Base-by-base conservation (phyloP, 352 stramenopile species). In the Detonula confervacea region DNA sequence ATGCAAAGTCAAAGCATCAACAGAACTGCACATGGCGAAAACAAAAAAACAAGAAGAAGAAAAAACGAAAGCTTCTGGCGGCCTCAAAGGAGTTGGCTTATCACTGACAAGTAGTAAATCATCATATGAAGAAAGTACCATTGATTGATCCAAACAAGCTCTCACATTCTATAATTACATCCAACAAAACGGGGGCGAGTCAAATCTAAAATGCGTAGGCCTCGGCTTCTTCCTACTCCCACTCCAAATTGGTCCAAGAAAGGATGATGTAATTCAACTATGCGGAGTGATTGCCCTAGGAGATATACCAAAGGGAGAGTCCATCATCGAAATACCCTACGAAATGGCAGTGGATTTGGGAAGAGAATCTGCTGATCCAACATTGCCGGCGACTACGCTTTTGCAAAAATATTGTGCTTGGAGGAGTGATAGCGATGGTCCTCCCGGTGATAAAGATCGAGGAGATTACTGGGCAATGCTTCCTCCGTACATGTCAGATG, bases 321-420 rank as follows among this genome's bases (percentile, higher is more conserved):
- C 65, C 29, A 91, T 94, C n/a, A 89, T 94, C 61, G 70, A 85
- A 46, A 85, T 94, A 44, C 89, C 89, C 0, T 91, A 90, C 42
- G 82, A 91, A 60, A 64, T 88, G 62, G 80, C 86, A 1, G 47
- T 92, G 9, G 86, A 94, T 77, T 63, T 94, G 7, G 89, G 89
- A 0, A 82, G 77, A 44, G 80, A 92, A 69, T 80, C 52, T 51
- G 57, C 60, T 20, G 87, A 92, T 82, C 87, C 87, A 14, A 91
- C 84, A 12, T 14, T 88, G 14, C 84, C 87, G 14, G 87, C 81
- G 14, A 61, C 77, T 7, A 54, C 44, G 16, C 83, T 92, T 3
- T 49, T 91, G 1, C 77, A 84, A 66, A 76, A 87, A 24, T 91
- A 90, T 68, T 91, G 86, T 60, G 8, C 62, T 29, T 82, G 72